Conservation (phyloP, 2,329 filamentous ascomycete genomes). For the Tricladium varicosporioides region DNA sequence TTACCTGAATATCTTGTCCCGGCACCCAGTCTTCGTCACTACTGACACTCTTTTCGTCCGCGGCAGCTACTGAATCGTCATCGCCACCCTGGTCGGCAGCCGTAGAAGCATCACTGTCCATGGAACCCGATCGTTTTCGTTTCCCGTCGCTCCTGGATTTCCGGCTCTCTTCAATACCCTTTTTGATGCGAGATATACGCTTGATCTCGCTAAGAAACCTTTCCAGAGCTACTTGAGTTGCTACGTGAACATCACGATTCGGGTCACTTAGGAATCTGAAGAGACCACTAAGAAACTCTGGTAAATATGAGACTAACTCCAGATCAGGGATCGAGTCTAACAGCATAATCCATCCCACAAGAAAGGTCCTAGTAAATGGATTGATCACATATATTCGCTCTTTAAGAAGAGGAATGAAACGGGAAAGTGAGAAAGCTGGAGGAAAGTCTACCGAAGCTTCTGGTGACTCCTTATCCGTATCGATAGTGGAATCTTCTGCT, state of each 20-base stretch:
- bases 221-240: conserved; percentile 84
- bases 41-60: conserved; percentile 57
- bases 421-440: conserved; percentile 86
- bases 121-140: conserved; percentile 66
- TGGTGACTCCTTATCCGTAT: conserved; percentile 45
- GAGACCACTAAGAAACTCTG: conserved; percentile 85
- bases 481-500: conserved; percentile 49
- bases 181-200: conserved; percentile 88
- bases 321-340: conserved; percentile 96
- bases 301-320: conserved; percentile 88
- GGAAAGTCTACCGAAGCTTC: conserved; percentile 55
- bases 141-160: conserved; percentile 62
- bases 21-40: conserved; percentile 95
- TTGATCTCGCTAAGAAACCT: conserved; percentile 92
- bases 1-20: conserved; percentile 93
- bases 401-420: conserved; percentile 89
- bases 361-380: conserved; percentile 89
- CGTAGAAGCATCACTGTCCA: conserved; percentile 58
- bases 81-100: conserved; percentile 59
- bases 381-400: conserved; percentile 94
- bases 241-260: conserved; percentile 91
- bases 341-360: conserved; percentile 93
- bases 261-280: conserved; percentile 90
- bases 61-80: conserved; percentile 54
- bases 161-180: conserved; percentile 83